A percentile compares a stretch with the other conserved stretches of the same genome.
These are phyloP conservation scores for Komagataella ulmi DNA, from an alignment of 805 yeast species.

Conservation along the genomic window DNA sequence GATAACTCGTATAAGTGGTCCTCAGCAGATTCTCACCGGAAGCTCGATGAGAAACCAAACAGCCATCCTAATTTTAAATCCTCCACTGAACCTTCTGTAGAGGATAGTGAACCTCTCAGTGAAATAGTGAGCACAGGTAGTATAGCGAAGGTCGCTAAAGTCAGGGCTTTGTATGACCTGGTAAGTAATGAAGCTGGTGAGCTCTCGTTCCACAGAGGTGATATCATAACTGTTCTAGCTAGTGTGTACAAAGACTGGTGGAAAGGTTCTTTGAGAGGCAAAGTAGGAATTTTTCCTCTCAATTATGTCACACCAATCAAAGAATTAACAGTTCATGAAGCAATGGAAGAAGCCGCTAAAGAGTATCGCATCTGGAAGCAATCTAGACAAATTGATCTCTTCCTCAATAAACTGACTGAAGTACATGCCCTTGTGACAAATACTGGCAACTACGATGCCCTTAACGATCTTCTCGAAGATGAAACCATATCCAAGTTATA, in stretches of 20 bases:
- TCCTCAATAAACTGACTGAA: constrained; percentile 40
- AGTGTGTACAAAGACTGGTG: constrained; percentile 92
- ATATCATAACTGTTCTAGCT: constrained; percentile 76
- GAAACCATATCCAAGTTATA: constrained; percentile 62
- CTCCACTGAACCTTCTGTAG: not conserved
- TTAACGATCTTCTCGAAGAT: constrained; percentile 26
- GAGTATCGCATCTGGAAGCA: constrained; percentile 43
- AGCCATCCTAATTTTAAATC: constrained; percentile 4
- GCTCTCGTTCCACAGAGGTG: constrained; percentile 76
- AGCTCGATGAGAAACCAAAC: constrained; percentile 8
- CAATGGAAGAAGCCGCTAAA: constrained; percentile 30
- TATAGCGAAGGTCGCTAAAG: constrained; percentile 39
- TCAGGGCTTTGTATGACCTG: constrained; percentile 77
- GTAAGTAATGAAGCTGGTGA: constrained; percentile 75
- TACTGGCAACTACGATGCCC: constrained; percentile 18
- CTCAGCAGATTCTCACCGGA: constrained; percentile 7
- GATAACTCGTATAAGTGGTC: not conserved
- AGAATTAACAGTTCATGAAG: constrained; percentile 49
- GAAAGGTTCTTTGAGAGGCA: constrained; percentile 75
- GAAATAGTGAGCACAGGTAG: constrained; percentile 9
- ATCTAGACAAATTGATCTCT: constrained; percentile 50
- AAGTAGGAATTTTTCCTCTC: constrained; percentile 79
- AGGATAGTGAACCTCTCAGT: constrained; percentile 6
- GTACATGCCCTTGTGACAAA: constrained; percentile 20
- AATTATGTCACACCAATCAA: constrained; percentile 79